Base-by-base conservation (phyloP, 192 early-diverging fungal species). In the Coemansia reversa region DNA sequence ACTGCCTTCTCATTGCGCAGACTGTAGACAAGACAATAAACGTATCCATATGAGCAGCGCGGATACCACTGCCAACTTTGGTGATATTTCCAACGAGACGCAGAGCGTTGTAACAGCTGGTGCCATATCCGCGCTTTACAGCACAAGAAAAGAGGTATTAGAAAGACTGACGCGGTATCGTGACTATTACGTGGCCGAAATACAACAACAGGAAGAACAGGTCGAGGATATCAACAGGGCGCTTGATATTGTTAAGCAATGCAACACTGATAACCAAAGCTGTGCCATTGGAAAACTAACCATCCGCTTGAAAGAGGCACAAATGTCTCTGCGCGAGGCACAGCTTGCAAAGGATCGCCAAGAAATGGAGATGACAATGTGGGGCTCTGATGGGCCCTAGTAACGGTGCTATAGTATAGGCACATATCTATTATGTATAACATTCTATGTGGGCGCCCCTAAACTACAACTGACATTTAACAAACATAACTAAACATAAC, bases 171-270 rank as follows among this genome's bases (percentile, higher is more conserved):
- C 51, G 6, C 76, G 67, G 28, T 79, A 66, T 28, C 71, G 76
- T 16, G 49, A 63, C 59, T 61, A 70, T 57, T 79, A 79, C 51
- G 54, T 53, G 28, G 42, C 19, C 24, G 76, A 79, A 19, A 66
- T 79, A 7, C 33, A 24, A 50, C 59, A 60, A 47, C 66, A 79
- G 33, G 49, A 65, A 35, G 76, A 73, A 49, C 66, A 71, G 23
- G 70, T 79, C n/a, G 16, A 9, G 11, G 71, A 79, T 52, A 79
- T 79, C 11, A 53, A 52, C 19, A 58, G 51, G 29, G 63, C 76
- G 1, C 39, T 79, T 32, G 60, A 25, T 0, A 62, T 33, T 8
- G 45, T 70, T 60, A 22, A 58, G 25, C 25, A 35, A 11, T 42
- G 39, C 24, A 49, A 47, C n/a, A 59, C 51, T 50, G 32, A 45